phyloP scores from a whole-genome alignment of 202 grass and related monocot genomes.

The Brachypodium distachyon region DNA sequence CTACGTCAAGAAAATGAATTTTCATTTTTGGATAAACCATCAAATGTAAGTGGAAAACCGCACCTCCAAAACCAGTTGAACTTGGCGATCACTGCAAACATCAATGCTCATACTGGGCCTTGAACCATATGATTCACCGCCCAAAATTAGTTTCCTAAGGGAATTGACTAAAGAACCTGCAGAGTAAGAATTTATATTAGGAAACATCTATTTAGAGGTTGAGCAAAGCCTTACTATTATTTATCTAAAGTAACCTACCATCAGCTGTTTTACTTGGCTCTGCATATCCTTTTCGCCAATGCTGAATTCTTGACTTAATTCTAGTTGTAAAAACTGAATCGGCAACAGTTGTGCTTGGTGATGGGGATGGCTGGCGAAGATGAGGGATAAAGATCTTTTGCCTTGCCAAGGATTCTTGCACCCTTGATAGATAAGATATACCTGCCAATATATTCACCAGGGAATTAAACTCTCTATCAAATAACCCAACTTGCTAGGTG shows the following conservation, averaged over 20 bases:
- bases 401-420: slow-evolving; percentile 75
- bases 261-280: slow-evolving; percentile 46
- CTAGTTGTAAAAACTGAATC: slow-evolving; percentile 78
- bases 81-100: slow-evolving; percentile 75
- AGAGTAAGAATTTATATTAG: slow-evolving; percentile 27
- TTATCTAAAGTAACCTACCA: slow-evolving; percentile 38
- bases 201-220: background rate
- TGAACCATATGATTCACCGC: slow-evolving; percentile 57
- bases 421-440: slow-evolving; percentile 92
- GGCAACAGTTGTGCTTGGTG: slow-evolving; percentile 41
- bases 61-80: slow-evolving; percentile 79
- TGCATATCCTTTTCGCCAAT: slow-evolving; percentile 47
- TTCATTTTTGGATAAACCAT: slow-evolving; percentile 1
- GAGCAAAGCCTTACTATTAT: background rate
- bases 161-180: slow-evolving; percentile 48
- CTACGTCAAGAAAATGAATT: background rate
- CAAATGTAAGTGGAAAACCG: slow-evolving; percentile 8
- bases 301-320: slow-evolving; percentile 57
- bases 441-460: slow-evolving; percentile 38
- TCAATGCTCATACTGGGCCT: slow-evolving; percentile 74
- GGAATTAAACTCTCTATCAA: slow-evolving; percentile 16
- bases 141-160: slow-evolving; percentile 60
- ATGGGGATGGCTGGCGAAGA: slow-evolving; percentile 9
- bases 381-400: slow-evolving; percentile 33
- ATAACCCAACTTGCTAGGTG: background rate